Evolutionary conservation across 73 alveolate species (phyloP).

Genomic region (Stentor roeselii): DNA sequence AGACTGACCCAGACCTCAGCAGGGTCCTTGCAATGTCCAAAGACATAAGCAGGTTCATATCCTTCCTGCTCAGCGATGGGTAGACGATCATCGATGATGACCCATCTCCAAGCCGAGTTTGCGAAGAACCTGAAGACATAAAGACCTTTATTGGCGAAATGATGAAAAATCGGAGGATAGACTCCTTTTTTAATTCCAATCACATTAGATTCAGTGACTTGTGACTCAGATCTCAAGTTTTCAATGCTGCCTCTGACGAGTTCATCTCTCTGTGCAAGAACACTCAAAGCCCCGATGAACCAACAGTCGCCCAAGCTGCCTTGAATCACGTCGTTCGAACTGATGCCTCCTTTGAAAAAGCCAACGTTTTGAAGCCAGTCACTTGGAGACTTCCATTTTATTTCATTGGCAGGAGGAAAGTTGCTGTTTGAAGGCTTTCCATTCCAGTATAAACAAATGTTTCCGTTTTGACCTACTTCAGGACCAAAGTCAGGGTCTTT

Average conservation of each 20-base stretch:
- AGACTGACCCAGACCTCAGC: constrained; percentile 96
- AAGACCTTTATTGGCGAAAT: constrained; percentile 82
- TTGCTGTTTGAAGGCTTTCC: constrained; percentile 27
- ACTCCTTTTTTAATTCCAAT: constrained; percentile 69
- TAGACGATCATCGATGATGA: constrained; percentile 89
- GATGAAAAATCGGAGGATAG: constrained; percentile 95
- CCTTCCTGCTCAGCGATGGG: constrained; percentile 49
- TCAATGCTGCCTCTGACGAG: constrained; percentile 86
- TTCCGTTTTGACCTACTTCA: constrained; percentile 40
- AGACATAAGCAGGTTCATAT: constrained; percentile 40
- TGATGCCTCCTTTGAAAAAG: constrained; percentile 44
- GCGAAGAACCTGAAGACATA: constrained; percentile 93
- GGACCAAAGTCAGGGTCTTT: constrained; percentile 62
- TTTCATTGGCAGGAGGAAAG: constrained; percentile 44
- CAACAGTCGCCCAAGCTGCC: constrained; percentile 97
- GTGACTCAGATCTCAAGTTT: constrained; percentile 31
- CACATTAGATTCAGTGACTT: constrained; percentile 30
- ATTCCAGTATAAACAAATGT: constrained; percentile 33
- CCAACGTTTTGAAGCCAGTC: constrained; percentile 33
- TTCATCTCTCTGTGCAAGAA: constrained; percentile 94
- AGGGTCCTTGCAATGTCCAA: constrained; percentile 77
- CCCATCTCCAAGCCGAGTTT: constrained; percentile 84
- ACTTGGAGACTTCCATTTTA: constrained; percentile 39
- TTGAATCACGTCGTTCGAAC: constrained; percentile 47
- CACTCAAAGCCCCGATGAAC: constrained; percentile 97